Evolutionary conservation across 2,329 filamentous ascomycete genomes (phyloP), one percentile per base, ranked within the genome.

Genomic region (Pseudopithomyces chartarum): DNA sequence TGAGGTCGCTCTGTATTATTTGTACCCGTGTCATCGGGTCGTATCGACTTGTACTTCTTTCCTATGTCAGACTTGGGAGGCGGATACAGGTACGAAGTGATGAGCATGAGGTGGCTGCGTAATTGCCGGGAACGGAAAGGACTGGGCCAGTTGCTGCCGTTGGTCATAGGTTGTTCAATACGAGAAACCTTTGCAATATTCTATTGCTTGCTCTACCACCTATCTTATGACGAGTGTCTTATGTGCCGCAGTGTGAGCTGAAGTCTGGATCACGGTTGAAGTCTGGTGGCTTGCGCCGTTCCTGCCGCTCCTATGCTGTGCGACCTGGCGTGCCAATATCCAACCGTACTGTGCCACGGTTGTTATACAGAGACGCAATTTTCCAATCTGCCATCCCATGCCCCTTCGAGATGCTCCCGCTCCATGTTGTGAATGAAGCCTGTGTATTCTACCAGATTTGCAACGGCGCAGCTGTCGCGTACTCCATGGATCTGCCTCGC

Each of bases 321-420:
- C 51, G 29, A 53, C 42, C 19, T 53, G 32, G 51, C 51, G 29
- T 53, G 29, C 12, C n/a, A 44, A 34, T 20, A 40, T n/a, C 20
- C 38, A n/a, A 44, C 49, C 20, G 44, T 43, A 26, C 34, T 26
- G 47, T 40, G 47, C 20, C 34, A 39, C 34, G 12, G 22, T n/a
- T 39, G 19, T 12, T 3, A 29, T 8, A 50, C 34, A 34, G 20
- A 19, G n/a, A 15, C n/a, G 34, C 34, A n/a, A 33, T 23, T 48
- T 38, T 11, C 15, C 23, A n/a, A 13, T 13, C 12, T 13, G 33
- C 12, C 19, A 6, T 38, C n/a, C 32, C 46, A 10, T 33, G 19
- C 8, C 2, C 23, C 5, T 10, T 23, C 11, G 12, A 17, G n/a
- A 29, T 15, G 8, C 11, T 38, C 15, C 17, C 17, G 11, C 45